Percentiles rank a stretch among this genome's conserved stretches.
These are phyloP conservation scores for Centella asiatica DNA, from an alignment of 129 eudicot genomes.

Conservation along the genomic window DNA sequence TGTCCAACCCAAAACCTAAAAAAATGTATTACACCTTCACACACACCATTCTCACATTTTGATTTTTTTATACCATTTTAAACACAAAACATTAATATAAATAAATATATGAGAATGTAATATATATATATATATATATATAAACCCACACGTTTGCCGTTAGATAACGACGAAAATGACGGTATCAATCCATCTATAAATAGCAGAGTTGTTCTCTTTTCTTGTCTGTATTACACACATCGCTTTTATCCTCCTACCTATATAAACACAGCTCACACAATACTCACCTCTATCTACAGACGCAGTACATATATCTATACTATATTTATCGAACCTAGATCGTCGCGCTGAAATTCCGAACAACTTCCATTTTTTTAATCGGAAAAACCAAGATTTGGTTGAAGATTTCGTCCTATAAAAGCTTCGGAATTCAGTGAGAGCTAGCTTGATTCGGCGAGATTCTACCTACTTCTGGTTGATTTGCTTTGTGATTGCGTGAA, in stretches of 20 bases:
- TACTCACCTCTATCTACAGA: background rate
- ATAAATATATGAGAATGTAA: background rate
- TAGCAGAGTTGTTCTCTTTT: conserved; percentile 12
- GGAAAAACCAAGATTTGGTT: background rate
- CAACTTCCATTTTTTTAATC: background rate
- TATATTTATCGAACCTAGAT: background rate
- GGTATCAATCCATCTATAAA: conserved; percentile 18
- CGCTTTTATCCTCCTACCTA: background rate
- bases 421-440: background rate
- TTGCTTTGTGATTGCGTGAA: background rate
- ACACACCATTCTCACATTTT: too few relatives aligned
- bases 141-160: conserved; percentile 6
- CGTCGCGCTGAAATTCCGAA: background rate
- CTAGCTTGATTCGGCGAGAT: background rate
- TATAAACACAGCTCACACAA: background rate
- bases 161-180: conserved; percentile 20
- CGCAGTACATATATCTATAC: background rate
- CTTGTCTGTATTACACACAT: conserved; percentile 13
- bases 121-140: background rate
- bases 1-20: too few relatives aligned
- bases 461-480: background rate
- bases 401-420: background rate
- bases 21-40: too few relatives aligned
- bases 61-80: too few relatives aligned
- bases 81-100: background rate